Percentiles rank a stretch among this genome's conserved stretches.
phyloP scores from a whole-genome alignment of 2,329 filamentous ascomycete genomes.

The Pyrenophora seminiperda region DNA sequence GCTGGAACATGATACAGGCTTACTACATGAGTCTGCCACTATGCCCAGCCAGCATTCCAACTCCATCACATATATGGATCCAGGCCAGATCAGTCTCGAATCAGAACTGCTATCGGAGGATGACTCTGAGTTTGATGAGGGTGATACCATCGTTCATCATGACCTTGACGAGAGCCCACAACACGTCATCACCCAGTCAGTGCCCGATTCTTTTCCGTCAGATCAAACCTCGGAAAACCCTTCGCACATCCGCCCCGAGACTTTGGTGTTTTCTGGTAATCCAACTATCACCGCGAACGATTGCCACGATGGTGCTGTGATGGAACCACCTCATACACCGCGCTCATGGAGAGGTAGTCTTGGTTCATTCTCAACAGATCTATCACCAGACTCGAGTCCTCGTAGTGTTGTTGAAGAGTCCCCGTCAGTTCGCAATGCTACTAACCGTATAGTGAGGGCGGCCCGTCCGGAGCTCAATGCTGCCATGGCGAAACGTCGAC shows the following conservation, averaged over 20 bases:
- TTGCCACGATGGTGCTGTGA: constrained; percentile 14
- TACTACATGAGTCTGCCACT: not conserved
- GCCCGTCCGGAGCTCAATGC: constrained; percentile 51
- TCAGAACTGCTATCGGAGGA: constrained; percentile 21
- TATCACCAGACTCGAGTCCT: constrained; percentile 43
- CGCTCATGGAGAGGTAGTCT: constrained; percentile 38
- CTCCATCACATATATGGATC: not conserved
- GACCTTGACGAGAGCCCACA: constrained; percentile 23
- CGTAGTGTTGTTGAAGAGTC: constrained; percentile 42
- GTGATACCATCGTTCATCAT: constrained; percentile 43
- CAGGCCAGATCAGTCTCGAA: constrained; percentile 1
- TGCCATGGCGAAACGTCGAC: constrained; percentile 50
- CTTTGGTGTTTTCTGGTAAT: constrained; percentile 20
- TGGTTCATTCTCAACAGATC: constrained; percentile 37
- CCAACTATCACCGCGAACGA: constrained; percentile 29
- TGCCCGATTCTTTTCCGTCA: constrained; percentile 5
- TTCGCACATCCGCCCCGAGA: constrained; percentile 6
- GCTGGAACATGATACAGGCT: not conserved
- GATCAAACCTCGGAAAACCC: constrained; percentile 4
- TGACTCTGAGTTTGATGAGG: constrained; percentile 43
- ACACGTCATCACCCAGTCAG: constrained; percentile 4
- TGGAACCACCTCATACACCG: constrained; percentile 39
- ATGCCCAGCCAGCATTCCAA: not conserved
- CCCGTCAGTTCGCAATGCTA: constrained; percentile 40
- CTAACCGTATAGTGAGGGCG: constrained; percentile 33